These are phyloP conservation scores for Endothia cerciana DNA, from an alignment of 2,329 filamentous ascomycete genomes.

Conservation along the genomic window DNA sequence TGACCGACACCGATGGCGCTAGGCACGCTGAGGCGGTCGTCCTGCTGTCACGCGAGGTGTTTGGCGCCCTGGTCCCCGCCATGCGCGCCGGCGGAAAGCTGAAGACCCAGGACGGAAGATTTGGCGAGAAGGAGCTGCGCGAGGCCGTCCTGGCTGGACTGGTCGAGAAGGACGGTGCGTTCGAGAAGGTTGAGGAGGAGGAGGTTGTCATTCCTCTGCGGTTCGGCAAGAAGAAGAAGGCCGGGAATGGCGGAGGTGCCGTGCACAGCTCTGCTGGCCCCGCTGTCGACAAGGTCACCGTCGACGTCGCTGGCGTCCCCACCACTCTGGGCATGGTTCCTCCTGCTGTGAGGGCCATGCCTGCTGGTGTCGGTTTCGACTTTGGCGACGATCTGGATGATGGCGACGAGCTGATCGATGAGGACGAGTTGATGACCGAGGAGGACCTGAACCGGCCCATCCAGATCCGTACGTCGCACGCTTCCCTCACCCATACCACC, in stretches of 20 bases:
- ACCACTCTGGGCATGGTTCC: slow-evolving; percentile 39
- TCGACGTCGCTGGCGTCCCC: slow-evolving; percentile 45
- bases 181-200: slow-evolving; percentile 68
- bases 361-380: slow-evolving; percentile 66
- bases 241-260: slow-evolving; percentile 22
- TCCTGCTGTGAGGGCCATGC: slow-evolving; percentile 48
- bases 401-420: slow-evolving; percentile 88
- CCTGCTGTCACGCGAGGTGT: slow-evolving; percentile 68
- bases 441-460: slow-evolving; percentile 80
- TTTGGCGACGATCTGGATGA: slow-evolving; percentile 59
- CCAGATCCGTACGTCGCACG: slow-evolving; percentile 72
- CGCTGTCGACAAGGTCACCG: slow-evolving; percentile 36
- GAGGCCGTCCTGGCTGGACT: slow-evolving; percentile 87
- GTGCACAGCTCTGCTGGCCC: slow-evolving; percentile 39
- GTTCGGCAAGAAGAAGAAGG: slow-evolving; percentile 67
- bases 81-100: slow-evolving; percentile 72
- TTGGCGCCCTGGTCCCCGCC: slow-evolving; percentile 69
- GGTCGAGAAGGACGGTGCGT: slow-evolving; percentile 66
- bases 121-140: slow-evolving; percentile 60
- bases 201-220: slow-evolving; percentile 65
- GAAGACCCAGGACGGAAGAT: slow-evolving; percentile 68
- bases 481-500: background rate
- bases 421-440: slow-evolving; percentile 83
- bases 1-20: slow-evolving; percentile 75
- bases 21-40: slow-evolving; percentile 63